Base-by-base conservation (phyloP, 495 filamentous ascomycete genomes). In the Penicillium longicatenatum region DNA sequence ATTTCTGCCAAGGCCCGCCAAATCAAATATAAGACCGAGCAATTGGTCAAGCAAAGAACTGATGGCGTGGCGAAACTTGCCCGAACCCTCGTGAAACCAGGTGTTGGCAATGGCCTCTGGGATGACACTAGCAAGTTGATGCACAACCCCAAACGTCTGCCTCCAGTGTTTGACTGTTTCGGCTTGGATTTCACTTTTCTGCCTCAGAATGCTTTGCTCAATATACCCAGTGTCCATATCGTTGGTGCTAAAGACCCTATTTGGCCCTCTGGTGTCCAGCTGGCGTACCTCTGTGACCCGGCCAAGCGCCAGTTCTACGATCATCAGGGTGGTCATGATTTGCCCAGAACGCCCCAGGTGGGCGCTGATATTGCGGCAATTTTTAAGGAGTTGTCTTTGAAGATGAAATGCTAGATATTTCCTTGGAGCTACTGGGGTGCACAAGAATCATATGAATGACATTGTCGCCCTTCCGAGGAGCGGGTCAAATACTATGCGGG, bases 271-370 rank as follows among this genome's bases (percentile, higher is more conserved):
- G 42, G 42, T 45, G 42, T 45, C 4, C 42, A 45, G 42, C 42
- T 45, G 42, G 42, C 42, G 7, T 21, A 45, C 12, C 19, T 45
- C 2, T 45, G 17, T 22, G 21, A 45, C 19, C 42, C 42, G 5
- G 42, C 17, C 5, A 20, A 21, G 42, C 42, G 21, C 11, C 21
- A 20, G 16, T 45, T 45, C 19, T 22, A 45, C 12, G 42, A 45
- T 22, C 42, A 45, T 19, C 42, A 45, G 42, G 42, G 42, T 45
- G 42, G 42, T 14, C 42, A 45, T n/a, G 42, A 45, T 45, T 22
- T 45, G 42, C 42, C 42, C 4, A 21, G 42, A n/a, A 45, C 42
- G 21, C 42, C 42, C 9, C 42, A 45, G 12, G 42, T 45, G 42
- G 21, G 19, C 17, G 21, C 8, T n/a, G 19, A 45, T 22, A 45